Conservation (phyloP, 371 early-diverging fungal species). For the Capniomyces stellatus region DNA sequence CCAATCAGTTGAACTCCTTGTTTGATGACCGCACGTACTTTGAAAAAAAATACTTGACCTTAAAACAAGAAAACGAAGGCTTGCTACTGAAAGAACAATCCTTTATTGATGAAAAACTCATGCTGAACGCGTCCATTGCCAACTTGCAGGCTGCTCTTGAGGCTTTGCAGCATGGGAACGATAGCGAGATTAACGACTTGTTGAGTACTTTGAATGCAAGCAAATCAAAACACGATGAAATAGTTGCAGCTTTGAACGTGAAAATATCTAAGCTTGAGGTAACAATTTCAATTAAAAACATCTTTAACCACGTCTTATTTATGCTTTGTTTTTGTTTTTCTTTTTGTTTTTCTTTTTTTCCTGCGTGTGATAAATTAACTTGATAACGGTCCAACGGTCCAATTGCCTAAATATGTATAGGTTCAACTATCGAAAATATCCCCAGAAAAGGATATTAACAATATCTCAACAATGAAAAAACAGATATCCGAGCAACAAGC, state of each 20-base stretch:
- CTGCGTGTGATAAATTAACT: no score
- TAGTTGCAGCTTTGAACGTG: conserved; percentile 15
- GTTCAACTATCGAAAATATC: background rate
- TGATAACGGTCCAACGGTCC: no score
- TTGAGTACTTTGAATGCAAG: conserved; percentile 43
- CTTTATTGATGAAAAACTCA: conserved; percentile 36
- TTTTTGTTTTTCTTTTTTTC: no score
- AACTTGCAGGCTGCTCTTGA: conserved; percentile 74
- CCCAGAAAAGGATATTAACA: background rate
- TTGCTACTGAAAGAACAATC: conserved; percentile 19
- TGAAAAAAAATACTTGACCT: conserved; percentile 16
- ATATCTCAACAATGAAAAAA: background rate
- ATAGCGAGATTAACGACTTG: conserved; percentile 54
- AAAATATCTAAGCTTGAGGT: background rate
- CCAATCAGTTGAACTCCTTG: conserved; percentile 9
- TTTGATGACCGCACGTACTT: conserved; percentile 9
- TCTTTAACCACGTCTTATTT: no score
- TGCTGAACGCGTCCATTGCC: conserved; percentile 37
- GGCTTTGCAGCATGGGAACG: conserved; percentile 61
- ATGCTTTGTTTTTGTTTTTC: no score
- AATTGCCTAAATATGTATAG: no score
- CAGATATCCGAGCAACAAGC: conserved; percentile 3
- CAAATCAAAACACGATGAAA: conserved; percentile 39
- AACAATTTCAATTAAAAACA: no score
- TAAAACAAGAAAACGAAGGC: conserved; percentile 16